Conservation (phyloP, 352 stramenopile species). For the Phytophthora multivora region DNA sequence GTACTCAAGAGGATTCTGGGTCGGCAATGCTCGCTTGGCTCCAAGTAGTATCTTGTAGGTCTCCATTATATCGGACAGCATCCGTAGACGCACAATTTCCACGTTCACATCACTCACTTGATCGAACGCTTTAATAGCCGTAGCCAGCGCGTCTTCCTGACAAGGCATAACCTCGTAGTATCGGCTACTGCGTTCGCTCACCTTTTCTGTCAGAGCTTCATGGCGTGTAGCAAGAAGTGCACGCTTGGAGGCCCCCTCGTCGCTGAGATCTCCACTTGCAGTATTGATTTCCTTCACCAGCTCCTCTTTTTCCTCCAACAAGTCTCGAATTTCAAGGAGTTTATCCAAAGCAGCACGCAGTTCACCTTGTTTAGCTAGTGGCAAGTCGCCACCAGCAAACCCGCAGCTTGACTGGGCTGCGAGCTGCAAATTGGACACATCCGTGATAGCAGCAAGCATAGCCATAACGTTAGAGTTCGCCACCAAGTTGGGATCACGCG, state of each 20-base stretch:
- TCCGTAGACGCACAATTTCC: constrained; percentile 65
- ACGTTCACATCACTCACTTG: constrained; percentile 56
- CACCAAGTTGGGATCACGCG: constrained; percentile 35
- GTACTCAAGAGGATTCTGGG: constrained; percentile 72
- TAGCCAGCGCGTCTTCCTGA: constrained; percentile 62
- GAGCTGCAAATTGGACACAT: constrained; percentile 70
- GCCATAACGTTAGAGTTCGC: constrained; percentile 41
- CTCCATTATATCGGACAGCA: constrained; percentile 72
- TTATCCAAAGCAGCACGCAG: constrained; percentile 49
- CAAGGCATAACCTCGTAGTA: constrained; percentile 86
- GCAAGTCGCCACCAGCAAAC: constrained; percentile 53
- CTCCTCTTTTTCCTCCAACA: constrained; percentile 58
- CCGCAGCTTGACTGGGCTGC: constrained; percentile 58
- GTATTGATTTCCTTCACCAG: constrained; percentile 56
- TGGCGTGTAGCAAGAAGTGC: constrained; percentile 55
- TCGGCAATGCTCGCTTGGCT: constrained; percentile 41
- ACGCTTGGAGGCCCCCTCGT: constrained; percentile 45
- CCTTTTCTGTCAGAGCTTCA: constrained; percentile 54
- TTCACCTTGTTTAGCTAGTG: constrained; percentile 67
- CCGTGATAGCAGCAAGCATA: constrained; percentile 72
- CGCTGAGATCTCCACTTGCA: constrained; percentile 51
- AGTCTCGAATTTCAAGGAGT: constrained; percentile 49
- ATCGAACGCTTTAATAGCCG: constrained; percentile 70
- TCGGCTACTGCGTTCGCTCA: constrained; percentile 74
- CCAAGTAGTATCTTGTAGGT: constrained; percentile 83